phyloP scores from a whole-genome alignment of 1,284 basidiomycete genomes.

The Stygiomarasmius scandens region DNA sequence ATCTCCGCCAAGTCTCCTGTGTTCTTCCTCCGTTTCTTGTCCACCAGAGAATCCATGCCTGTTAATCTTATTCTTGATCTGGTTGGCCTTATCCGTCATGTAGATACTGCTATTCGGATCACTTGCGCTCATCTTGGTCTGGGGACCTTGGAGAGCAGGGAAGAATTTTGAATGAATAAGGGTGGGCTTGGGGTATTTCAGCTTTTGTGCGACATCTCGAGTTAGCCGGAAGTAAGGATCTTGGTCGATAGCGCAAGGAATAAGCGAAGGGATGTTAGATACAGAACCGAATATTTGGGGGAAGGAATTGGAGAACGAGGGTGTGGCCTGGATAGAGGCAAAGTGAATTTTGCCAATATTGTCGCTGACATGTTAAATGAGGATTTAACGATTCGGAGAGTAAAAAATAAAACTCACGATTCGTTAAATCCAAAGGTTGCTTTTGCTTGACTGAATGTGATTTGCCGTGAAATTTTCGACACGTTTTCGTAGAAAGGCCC shows the following conservation, averaged over 20 bases:
- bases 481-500: conserved; percentile 96
- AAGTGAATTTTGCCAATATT: conserved; percentile 99
- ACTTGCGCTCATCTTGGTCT: conserved; percentile 99
- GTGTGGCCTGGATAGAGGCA: conserved; percentile 94
- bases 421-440: conserved; percentile 97
- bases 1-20: conserved; percentile 86
- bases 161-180: conserved; percentile 97
- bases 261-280: conserved; percentile 88
- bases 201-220: conserved; percentile 89
- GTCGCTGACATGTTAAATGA: conserved; percentile 60
- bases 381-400: conserved; percentile 1
- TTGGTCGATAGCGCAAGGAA: conserved; percentile 99
- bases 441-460: conserved; percentile 93
- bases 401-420: conserved; percentile 59
- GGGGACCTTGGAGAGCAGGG: conserved; percentile 95
- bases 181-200: conserved; percentile 95
- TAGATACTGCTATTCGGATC: conserved; percentile 90
- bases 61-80: conserved; percentile 99
- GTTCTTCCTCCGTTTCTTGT: conserved; percentile 92
- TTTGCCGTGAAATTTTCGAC: conserved; percentile 89
- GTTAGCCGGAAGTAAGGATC: conserved; percentile 97
- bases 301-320: conserved; percentile 98
- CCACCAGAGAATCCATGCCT: conserved; percentile 91
- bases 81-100: conserved; percentile 92
- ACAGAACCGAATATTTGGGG: conserved; percentile 93